Base-by-base conservation (phyloP, 345 rosid genomes). In the Lumnitzera racemosa region DNA sequence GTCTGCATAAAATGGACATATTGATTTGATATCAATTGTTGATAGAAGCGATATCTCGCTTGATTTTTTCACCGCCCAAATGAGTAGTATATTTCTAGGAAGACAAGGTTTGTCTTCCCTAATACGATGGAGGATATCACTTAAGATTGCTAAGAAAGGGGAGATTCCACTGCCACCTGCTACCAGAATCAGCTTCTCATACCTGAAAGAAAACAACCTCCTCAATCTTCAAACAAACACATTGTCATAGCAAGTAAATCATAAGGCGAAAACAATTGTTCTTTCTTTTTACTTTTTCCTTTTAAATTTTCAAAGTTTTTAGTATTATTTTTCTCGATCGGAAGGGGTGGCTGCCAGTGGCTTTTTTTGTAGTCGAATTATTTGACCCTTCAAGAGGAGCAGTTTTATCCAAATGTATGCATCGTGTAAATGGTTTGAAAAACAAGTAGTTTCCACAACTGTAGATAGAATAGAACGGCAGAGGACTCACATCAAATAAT, bases 121-220 rank as follows among this genome's bases (percentile, higher is more conserved):
- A n/a, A 59, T 48, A 12, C 79, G 76, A 53, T 74, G 77, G 43
- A 72, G 63, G 55, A 80, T 57, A 56, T 80, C 84, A 48, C 78
- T 68, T 68, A 79, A 49, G 50, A 79, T 71, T 12, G 83, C 83
- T 55, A 79, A 36, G 65, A 79, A 80, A 3, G 84, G 84, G 47
- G 84, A 77, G 54, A 80, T 80, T n/a, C 84, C 84, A 53, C 76
- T 70, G 61, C 84, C 84, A 46, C 84, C 84, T 9, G 84, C 81
- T 57, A 80, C 79, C 54, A 80, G 54, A 41, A 80, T 57, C 50
- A 80, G 75, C 60, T 76, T 69, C 41, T 72, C 70, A 58, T 80
- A 80, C 79, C 84, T 80, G 62, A 15, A 53, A 24, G n/a, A 43
- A 50, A 25, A 31, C 9, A 58, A 46, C 43, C 36, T 29, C 5